phyloP scores from a whole-genome alignment of 768 basidiomycete species.

The Suillus brevipes region DNA sequence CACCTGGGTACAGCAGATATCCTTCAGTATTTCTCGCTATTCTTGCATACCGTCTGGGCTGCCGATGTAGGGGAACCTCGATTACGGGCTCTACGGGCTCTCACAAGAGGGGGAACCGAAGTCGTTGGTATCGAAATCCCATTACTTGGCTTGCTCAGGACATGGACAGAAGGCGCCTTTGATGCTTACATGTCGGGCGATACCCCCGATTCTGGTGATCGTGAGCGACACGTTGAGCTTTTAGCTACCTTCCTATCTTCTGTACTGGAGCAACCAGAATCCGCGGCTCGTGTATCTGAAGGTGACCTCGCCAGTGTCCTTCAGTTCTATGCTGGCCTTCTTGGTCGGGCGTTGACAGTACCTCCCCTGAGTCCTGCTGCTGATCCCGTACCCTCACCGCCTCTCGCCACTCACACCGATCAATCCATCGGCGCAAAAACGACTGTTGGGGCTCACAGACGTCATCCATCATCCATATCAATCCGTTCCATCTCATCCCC shows the following conservation, averaged over 20 bases:
- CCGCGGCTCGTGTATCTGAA: conserved; percentile 61
- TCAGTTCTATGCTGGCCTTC: conserved; percentile 57
- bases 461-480: conserved; percentile 64
- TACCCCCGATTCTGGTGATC: conserved; percentile 41
- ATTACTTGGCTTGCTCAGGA: conserved; percentile 54
- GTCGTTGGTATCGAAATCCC: conserved; percentile 63
- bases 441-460: conserved; percentile 46
- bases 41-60: conserved; percentile 56
- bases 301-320: conserved; percentile 57
- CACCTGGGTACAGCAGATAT: conserved; percentile 55
- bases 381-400: conserved; percentile 21
- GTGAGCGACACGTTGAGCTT: conserved; percentile 61
- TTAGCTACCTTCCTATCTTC: conserved; percentile 58
- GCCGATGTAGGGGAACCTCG: conserved; percentile 71
- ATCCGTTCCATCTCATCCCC: conserved; percentile 41
- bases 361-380: conserved; percentile 21
- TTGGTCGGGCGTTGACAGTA: conserved; percentile 52
- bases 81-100: conserved; percentile 63
- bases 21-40: conserved; percentile 63
- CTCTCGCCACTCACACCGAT: conserved; percentile 34
- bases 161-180: conserved; percentile 70
- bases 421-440: conserved; percentile 24
- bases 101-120: conserved; percentile 61
- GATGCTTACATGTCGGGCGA: conserved; percentile 43
- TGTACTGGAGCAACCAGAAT: conserved; percentile 50